phyloP scores from a whole-genome alignment of 2,329 filamentous ascomycete genomes.

The Fusarium floridanum region DNA sequence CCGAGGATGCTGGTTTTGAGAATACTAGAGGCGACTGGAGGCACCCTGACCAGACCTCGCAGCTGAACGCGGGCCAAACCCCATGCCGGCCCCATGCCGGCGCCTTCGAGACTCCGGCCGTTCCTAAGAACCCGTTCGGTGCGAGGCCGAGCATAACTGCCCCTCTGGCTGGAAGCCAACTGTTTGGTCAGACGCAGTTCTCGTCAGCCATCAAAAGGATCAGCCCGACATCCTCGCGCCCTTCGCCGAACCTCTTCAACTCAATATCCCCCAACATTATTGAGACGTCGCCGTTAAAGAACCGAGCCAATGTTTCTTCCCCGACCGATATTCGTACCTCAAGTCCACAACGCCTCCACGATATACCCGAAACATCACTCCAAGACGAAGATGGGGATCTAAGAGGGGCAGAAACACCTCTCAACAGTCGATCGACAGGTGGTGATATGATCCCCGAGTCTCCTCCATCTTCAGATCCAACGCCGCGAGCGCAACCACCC shows the following conservation, averaged over 20 bases:
- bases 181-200: constrained; percentile 67
- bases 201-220: constrained; percentile 64
- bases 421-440: constrained; percentile 39
- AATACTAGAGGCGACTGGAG: constrained; percentile 57
- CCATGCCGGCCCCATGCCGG: constrained; percentile 47
- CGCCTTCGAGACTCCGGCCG: constrained; percentile 63
- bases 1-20: constrained; percentile 57
- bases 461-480: constrained; percentile 45
- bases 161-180: constrained; percentile 59
- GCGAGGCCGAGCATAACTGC: constrained; percentile 50
- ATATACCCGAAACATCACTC: constrained; percentile 47
- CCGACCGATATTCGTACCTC: constrained; percentile 57
- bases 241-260: constrained; percentile 65
- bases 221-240: constrained; percentile 70
- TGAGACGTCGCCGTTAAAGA: constrained; percentile 64
- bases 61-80: constrained; percentile 50
- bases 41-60: constrained; percentile 50
- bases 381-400: constrained; percentile 34
- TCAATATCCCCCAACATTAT: constrained; percentile 61
- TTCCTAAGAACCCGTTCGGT: constrained; percentile 63
- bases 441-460: constrained; percentile 55
- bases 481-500: constrained; percentile 36
- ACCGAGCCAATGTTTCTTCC: constrained; percentile 61
- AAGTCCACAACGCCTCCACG: constrained; percentile 55
- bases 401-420: constrained; percentile 45